Base-by-base conservation (phyloP, 1,284 basidiomycete genomes). In the Malassezia vespertilionis region DNA sequence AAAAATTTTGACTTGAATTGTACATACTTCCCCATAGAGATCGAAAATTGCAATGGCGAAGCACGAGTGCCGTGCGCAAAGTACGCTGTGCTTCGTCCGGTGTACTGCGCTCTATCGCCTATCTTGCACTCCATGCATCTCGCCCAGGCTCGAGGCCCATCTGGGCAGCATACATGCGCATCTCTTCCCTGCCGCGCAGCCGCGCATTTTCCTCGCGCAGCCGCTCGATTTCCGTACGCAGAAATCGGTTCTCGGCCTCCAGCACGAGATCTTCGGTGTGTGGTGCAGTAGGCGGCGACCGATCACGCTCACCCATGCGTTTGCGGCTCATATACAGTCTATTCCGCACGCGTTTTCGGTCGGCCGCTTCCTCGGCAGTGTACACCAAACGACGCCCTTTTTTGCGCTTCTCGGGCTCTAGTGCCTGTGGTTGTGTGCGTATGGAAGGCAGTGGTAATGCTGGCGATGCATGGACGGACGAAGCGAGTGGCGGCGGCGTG, bases 181-280 rank as follows among this genome's bases (percentile, higher is more conserved):
- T 49, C 39, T 63, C 57, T 7, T 57, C 53, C 17, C 58, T 55
- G 5, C 57, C 59, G 10, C 61, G 53, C 7, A 63, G 54, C 45
- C 40, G 55, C 17, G 61, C 61, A 26, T 63, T 63, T 14, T 63
- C 61, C 30, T 59, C 55, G 17, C 57, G 55, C 20, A 63, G 44
- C 1, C 59, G 52, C 42, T 59, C 61, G 39, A 63, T 28, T 45
- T 63, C 61, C 5, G 49, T 46, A 7, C 61, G 56, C 22, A 63
- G 49, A 49, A 63, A 55, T 31, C 47, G 50, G 41, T 56, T 55
- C 34, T 63, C 61, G 11, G 57, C 61, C n/a, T 52, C 51, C 20
- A 59, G 57, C 44, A 59, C 54, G 20, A 63, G 44, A 18, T 58
- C 47, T 17, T 56, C 53, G 5, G 44, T 40, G 22, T 53, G 30